These are phyloP conservation scores for Epicoccum sorghinum DNA, from an alignment of 2,329 filamentous ascomycete genomes.

Conservation along the genomic window DNA sequence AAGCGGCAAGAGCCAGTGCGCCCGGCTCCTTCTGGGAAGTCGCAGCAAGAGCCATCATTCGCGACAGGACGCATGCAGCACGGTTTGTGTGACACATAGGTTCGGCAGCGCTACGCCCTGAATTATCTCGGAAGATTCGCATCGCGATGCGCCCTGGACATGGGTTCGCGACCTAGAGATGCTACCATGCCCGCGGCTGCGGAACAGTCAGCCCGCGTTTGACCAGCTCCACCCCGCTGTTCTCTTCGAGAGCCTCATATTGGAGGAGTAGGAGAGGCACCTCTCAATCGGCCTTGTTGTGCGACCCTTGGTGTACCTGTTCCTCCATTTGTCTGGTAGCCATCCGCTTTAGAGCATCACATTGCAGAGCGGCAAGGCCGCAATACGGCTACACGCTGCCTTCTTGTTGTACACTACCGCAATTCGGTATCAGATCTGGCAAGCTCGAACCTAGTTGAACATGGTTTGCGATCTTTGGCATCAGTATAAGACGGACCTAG, in stretches of 20 bases:
- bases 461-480: constrained; percentile 23
- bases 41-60: constrained; percentile 28
- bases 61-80: constrained; percentile 23
- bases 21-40: constrained; percentile 18
- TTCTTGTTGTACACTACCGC: constrained; percentile 36
- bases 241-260: constrained; percentile 34
- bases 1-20: constrained; percentile 13
- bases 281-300: constrained; percentile 37
- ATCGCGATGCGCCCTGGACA: constrained; percentile 29
- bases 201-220: constrained; percentile 50
- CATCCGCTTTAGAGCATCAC: constrained; percentile 39
- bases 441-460: constrained; percentile 33
- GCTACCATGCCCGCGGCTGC: constrained; percentile 53
- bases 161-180: constrained; percentile 48
- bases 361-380: constrained; percentile 29
- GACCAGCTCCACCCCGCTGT: constrained; percentile 42
- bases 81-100: constrained; percentile 39
- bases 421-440: constrained; percentile 26
- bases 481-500: constrained; percentile 45
- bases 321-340: constrained; percentile 40
- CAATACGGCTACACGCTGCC: constrained; percentile 34
- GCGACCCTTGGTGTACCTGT: constrained; percentile 41
- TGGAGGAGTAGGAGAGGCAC: constrained; percentile 32
- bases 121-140: constrained; percentile 32
- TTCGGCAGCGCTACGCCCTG: constrained; percentile 26